A percentile compares a stretch with the other conserved stretches of the same genome.
Evolutionary conservation across 306 rosid genomes (phyloP).

Genomic region (Vicia sativa): DNA sequence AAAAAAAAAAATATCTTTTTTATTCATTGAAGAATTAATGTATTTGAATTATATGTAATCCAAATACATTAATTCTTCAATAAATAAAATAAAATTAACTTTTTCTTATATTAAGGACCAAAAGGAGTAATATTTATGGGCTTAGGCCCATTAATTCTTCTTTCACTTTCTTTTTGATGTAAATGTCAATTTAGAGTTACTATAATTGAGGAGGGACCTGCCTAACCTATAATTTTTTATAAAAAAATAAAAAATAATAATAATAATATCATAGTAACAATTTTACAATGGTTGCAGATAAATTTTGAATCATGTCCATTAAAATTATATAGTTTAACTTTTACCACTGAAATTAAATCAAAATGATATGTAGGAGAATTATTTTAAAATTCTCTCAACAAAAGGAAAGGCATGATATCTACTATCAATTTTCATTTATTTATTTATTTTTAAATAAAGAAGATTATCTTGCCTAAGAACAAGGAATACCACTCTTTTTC

Average conservation of each 20-base stretch:
- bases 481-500: conserved; percentile 25
- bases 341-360: no score
- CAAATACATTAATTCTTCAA: no score
- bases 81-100: no score
- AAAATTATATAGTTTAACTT: no score
- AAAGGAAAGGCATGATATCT: neutral
- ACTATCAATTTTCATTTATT: neutral
- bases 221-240: neutral
- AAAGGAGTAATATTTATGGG: conserved; percentile 13
- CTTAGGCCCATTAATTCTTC: conserved; percentile 1
- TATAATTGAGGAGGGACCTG: neutral
- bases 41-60: no score
- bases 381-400: neutral
- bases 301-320: no score
- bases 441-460: neutral
- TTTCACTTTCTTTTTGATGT: neutral
- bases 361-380: neutral
- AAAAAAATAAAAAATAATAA: no score
- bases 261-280: no score
- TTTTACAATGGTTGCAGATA: no score
- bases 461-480: neutral
- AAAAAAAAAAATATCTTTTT: no score
- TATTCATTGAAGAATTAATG: no score
- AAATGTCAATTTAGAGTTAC: neutral
- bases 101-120: no score